These are phyloP conservation scores for Aureobasidium sp. DNA, from an alignment of 2,329 filamentous ascomycete genomes.

Conservation along the genomic window DNA sequence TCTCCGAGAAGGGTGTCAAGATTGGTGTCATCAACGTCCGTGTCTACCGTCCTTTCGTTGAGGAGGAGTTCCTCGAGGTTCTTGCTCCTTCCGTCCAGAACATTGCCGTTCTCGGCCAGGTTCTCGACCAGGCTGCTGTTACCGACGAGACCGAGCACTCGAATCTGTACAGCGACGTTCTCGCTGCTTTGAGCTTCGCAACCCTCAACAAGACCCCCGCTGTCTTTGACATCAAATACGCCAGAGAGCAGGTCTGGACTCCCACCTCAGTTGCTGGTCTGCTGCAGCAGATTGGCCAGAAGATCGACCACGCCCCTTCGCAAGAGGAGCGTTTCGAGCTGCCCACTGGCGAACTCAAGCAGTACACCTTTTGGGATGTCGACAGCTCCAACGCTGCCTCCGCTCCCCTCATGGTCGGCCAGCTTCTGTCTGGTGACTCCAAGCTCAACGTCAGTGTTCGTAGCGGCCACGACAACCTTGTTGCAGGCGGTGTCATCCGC, in stretches of 20 bases:
- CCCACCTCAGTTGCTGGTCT: constrained; percentile 45
- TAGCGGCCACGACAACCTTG: constrained; percentile 54
- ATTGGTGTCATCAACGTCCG: constrained; percentile 87
- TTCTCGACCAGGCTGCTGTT: constrained; percentile 64
- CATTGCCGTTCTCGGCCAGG: constrained; percentile 84
- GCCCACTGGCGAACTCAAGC: constrained; percentile 51
- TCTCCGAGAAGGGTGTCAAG: constrained; percentile 66
- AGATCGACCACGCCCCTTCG: constrained; percentile 31
- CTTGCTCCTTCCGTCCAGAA: constrained; percentile 69
- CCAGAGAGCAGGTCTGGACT: constrained; percentile 61
- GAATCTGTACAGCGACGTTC: constrained; percentile 83
- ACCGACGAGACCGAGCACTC: constrained; percentile 72
- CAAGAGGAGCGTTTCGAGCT: constrained; percentile 32
- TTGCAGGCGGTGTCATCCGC: constrained; percentile 69
- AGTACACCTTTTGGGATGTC: constrained; percentile 91
- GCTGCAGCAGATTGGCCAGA: constrained; percentile 41
- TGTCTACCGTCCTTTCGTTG: constrained; percentile 89
- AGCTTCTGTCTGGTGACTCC: constrained; percentile 54
- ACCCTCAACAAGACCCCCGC: constrained; percentile 55
- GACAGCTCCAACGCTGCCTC: constrained; percentile 63
- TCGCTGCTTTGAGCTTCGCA: constrained; percentile 77
- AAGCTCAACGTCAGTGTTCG: constrained; percentile 55
- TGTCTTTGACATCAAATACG: constrained; percentile 84
- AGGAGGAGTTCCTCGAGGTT: constrained; percentile 81
- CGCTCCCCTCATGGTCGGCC: constrained; percentile 56